phyloP scores from a whole-genome alignment of 2,329 filamentous ascomycete species.

The Fusarium decemcellulare region DNA sequence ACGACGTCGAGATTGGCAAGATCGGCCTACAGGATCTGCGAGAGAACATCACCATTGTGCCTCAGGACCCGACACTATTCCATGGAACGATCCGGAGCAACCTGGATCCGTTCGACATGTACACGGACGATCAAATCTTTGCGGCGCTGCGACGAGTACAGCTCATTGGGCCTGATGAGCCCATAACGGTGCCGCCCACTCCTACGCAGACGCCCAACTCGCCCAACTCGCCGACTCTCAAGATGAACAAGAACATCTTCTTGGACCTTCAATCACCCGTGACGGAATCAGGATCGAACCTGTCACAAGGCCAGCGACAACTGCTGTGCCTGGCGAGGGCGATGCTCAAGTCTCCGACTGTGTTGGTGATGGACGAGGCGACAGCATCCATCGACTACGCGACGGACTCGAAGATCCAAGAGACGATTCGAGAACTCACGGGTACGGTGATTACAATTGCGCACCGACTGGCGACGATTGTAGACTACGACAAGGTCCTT shows the following conservation, averaged over 20 bases:
- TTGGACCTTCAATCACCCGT: slow-evolving; percentile 86
- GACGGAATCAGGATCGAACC: slow-evolving; percentile 91
- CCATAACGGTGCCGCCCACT: slow-evolving; percentile 48
- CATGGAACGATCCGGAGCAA: slow-evolving; percentile 93
- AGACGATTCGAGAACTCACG: slow-evolving; percentile 92
- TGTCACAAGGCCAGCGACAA: slow-evolving; percentile 96
- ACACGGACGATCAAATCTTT: slow-evolving; percentile 93
- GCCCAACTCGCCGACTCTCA: slow-evolving; percentile 53
- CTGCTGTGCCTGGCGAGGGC: slow-evolving; percentile 94
- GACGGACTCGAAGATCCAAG: slow-evolving; percentile 96
- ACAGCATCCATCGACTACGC: slow-evolving; percentile 98
- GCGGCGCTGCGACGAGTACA: slow-evolving; percentile 89
- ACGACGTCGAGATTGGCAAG: slow-evolving; percentile 88
- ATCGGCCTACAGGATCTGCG: slow-evolving; percentile 96
- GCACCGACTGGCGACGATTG: slow-evolving; percentile 95
- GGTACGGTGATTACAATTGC: slow-evolving; percentile 98
- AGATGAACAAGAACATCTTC: slow-evolving; percentile 95
- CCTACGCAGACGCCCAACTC: slow-evolving; percentile 45
- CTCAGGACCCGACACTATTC: slow-evolving; percentile 96
- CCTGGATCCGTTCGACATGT: slow-evolving; percentile 90
- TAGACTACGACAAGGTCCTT: slow-evolving; percentile 97
- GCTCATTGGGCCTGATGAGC: slow-evolving; percentile 77
- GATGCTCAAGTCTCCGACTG: slow-evolving; percentile 89
- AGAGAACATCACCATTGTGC: slow-evolving; percentile 96
- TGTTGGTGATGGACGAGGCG: slow-evolving; percentile 99